Percentiles rank a stretch among this genome's conserved stretches.
Conservation (phyloP, 2,329 filamentous ascomycete species). For the Chaetomiaceae sp. region DNA sequence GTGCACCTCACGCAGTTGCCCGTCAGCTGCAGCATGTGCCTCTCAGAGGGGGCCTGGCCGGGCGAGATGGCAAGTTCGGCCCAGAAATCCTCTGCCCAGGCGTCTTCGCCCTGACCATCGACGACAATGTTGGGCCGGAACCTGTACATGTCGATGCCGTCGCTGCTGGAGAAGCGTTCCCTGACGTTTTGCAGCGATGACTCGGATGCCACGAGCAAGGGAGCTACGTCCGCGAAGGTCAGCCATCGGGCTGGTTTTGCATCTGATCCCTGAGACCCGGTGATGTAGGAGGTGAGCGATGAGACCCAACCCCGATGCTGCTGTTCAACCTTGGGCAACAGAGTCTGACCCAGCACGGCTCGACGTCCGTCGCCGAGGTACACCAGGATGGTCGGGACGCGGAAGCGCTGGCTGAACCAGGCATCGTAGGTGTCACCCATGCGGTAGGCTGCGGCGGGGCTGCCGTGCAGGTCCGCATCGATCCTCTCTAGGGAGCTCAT, state of each 20-base stretch:
- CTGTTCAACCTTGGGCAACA: constrained; percentile 34
- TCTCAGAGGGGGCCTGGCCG: constrained; percentile 13
- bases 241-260: constrained; percentile 45
- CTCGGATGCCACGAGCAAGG: constrained; percentile 67
- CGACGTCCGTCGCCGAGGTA: constrained; percentile 61
- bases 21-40: constrained; percentile 52
- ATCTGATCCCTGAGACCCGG: constrained; percentile 10
- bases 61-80: constrained; percentile 48
- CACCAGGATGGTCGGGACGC: constrained; percentile 56
- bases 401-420: constrained; percentile 67
- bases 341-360: constrained; percentile 54
- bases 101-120: constrained; percentile 46
- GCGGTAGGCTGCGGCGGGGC: constrained; percentile 54
- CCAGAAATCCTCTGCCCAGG: constrained; percentile 72
- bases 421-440: constrained; percentile 57
- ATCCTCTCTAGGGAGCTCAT: constrained; percentile 42
- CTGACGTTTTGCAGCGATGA: constrained; percentile 66
- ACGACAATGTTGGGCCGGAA: constrained; percentile 72
- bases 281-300: constrained; percentile 20
- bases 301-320: constrained; percentile 15
- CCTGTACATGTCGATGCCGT: constrained; percentile 58
- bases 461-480: constrained; percentile 56
- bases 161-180: constrained; percentile 45
- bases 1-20: constrained; percentile 66
- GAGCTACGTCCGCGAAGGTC: constrained; percentile 70